Base-by-base conservation (phyloP, 2,329 filamentous ascomycete species). In the Fusarium goolgardi region DNA sequence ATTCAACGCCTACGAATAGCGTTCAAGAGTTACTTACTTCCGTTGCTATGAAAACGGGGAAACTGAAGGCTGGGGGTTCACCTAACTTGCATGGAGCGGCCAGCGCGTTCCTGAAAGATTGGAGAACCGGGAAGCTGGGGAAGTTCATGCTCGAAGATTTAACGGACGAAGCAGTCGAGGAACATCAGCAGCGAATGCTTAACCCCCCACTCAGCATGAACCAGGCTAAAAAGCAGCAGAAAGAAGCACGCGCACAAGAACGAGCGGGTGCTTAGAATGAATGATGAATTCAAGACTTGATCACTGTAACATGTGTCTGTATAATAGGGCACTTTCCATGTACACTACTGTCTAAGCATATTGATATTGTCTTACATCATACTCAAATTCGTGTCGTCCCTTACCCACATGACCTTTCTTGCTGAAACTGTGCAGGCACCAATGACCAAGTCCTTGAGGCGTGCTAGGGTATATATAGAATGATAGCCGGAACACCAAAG, bases 131-230 rank as follows among this genome's bases (percentile, higher is more conserved):
- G 3, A 81, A 87, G 31, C 75, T 98, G 57, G 95, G 94, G 1
- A 84, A 81, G 40, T 96, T 96, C 74, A 80, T 93, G 21, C 83
- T 99, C 32, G 96, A 99, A 75, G 87, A 93, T 56, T 82, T 98
- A 15, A 84, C 83, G 21, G 84, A 86, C 39, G 86, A 87, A 53
- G 83, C 84, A 13, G 77, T 93, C 20, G 73, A 70, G n/a, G 72
- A 71, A 50, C 85, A 87, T 63, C 82, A 81, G 73, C 80, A 81
- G 59, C 79, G 79, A 62, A 74, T 81, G 25, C 80, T 81, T 20
- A 84, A 86, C 20, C 80, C 83, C 25, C 76, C 77, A 18, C 73
- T 87, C 55, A 93, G 91, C 76, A 75, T 92, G 72, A 90, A 84
- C 70, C 91, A 92, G 79, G 91, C 90, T 10, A 85, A 84, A 72